Evolutionary conservation across 306 rosid genomes (phyloP).

Genomic region (Castanopsis chinensis): DNA sequence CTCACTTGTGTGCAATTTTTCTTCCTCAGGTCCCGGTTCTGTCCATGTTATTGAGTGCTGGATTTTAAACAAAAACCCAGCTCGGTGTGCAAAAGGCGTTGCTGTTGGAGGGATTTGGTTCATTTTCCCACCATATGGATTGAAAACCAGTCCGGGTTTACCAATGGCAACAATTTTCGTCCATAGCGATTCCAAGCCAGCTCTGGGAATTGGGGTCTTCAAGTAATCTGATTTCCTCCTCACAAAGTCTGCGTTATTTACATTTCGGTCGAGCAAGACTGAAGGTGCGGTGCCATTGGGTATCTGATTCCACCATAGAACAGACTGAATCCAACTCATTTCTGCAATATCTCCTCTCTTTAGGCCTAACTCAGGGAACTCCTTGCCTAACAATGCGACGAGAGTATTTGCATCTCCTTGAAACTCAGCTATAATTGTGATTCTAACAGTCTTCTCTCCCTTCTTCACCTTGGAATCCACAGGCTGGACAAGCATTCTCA

Average conservation of each 20-base stretch:
- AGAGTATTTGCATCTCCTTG: conserved; percentile 20
- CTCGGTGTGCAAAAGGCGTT: conserved; percentile 34
- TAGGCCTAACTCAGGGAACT: conserved; percentile 31
- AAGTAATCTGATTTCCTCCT: conserved; percentile 32
- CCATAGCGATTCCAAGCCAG: conserved; percentile 21
- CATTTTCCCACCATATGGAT: conserved; percentile 42
- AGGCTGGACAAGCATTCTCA: conserved; percentile 21
- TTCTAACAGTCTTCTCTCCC: conserved; percentile 8
- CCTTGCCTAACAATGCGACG: conserved; percentile 1
- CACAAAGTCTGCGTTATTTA: neutral
- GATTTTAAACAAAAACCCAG: conserved; percentile 20
- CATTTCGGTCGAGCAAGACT: conserved; percentile 8
- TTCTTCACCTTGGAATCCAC: neutral
- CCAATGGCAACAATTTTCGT: conserved; percentile 25
- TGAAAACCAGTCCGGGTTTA: conserved; percentile 14
- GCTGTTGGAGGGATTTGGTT: conserved; percentile 15
- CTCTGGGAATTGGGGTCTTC: conserved; percentile 26
- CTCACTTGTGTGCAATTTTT: conserved; percentile 1
- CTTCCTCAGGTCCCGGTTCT: neutral
- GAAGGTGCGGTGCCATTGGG: neutral
- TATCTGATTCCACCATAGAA: conserved; percentile 15
- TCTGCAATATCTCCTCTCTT: conserved; percentile 16
- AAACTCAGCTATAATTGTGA: conserved; percentile 7
- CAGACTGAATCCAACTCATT: conserved; percentile 24
- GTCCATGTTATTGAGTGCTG: conserved; percentile 31